Conservation (phyloP, 768 basidiomycete genomes). For the Lactarius sanguifluus region DNA sequence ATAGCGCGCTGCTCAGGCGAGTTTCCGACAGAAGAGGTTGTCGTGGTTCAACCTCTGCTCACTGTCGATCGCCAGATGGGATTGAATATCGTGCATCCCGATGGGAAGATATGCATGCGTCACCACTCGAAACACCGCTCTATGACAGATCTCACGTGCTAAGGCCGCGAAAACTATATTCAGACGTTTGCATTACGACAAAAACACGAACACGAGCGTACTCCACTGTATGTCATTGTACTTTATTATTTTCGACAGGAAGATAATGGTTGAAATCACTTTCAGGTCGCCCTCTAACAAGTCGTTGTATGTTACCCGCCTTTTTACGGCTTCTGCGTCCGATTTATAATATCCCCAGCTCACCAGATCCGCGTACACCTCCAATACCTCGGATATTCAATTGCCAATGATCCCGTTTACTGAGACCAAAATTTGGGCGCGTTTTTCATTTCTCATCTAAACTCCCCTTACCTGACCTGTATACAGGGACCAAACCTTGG, state of each 20-base stretch:
- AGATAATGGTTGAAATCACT: slow-evolving; percentile 19
- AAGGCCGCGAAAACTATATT: slow-evolving; percentile 90
- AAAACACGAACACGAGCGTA: slow-evolving; percentile 77
- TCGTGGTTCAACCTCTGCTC: slow-evolving; percentile 82
- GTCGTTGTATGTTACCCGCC: slow-evolving; percentile 67
- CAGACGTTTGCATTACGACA: slow-evolving; percentile 77
- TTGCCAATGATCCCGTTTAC: slow-evolving; percentile 96
- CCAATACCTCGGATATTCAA: slow-evolving; percentile 90
- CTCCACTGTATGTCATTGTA: slow-evolving; percentile 62
- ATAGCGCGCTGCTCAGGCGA: slow-evolving; percentile 82
- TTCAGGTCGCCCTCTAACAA: slow-evolving; percentile 83
- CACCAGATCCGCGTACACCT: slow-evolving; percentile 98
- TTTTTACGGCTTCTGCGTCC: background rate
- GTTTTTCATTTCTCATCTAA: slow-evolving; percentile 21
- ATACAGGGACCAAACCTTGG: slow-evolving; percentile 69
- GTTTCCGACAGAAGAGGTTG: slow-evolving; percentile 84
- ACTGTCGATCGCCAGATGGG: slow-evolving; percentile 97
- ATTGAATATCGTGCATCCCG: slow-evolving; percentile 90
- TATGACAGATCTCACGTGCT: background rate
- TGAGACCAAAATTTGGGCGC: slow-evolving; percentile 76
- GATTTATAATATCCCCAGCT: slow-evolving; percentile 46
- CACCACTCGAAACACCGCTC: slow-evolving; percentile 1
- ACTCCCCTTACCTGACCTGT: background rate
- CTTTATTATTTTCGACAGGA: background rate
- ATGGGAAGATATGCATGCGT: slow-evolving; percentile 70